Conservation (phyloP, 805 yeast species). For the Hermanozyma aechmeae region DNA sequence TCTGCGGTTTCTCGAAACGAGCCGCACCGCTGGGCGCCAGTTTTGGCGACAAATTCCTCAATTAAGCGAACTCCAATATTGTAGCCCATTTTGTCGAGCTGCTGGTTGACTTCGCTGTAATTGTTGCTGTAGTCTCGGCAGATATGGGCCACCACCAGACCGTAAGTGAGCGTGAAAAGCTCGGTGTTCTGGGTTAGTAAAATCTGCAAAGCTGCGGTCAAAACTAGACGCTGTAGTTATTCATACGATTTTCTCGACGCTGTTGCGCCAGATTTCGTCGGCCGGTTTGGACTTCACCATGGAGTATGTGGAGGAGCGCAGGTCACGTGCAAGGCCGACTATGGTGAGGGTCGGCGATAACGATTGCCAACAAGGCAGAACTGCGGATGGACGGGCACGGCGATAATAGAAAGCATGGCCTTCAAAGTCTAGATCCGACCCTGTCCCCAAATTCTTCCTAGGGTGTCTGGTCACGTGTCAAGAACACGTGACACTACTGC, state of each 20-base stretch:
- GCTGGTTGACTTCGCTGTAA: slow-evolving; percentile 70
- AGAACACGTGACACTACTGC: too few species aligned
- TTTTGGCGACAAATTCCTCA: slow-evolving; percentile 85
- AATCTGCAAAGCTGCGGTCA: not conserved
- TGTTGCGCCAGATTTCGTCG: slow-evolving; percentile 88
- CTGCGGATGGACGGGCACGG: too few species aligned
- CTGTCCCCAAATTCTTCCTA: too few species aligned
- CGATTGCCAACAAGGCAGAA: too few species aligned
- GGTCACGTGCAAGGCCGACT: too few species aligned
- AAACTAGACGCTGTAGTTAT: not conserved
- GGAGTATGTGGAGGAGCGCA: too few species aligned
- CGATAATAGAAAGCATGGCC: too few species aligned
- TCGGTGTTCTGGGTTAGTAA: slow-evolving; percentile 60
- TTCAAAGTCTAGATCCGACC: too few species aligned
- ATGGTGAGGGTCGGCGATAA: too few species aligned
- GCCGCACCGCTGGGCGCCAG: slow-evolving; percentile 77
- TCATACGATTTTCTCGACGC: slow-evolving; percentile 75
- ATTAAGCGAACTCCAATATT: slow-evolving; percentile 85
- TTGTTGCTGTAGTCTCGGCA: slow-evolving; percentile 76
- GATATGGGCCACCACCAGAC: slow-evolving; percentile 84
- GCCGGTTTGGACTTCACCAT: slow-evolving; percentile 33
- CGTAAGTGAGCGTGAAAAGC: slow-evolving; percentile 89
- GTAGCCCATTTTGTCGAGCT: slow-evolving; percentile 89
- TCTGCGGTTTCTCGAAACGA: slow-evolving; percentile 83
- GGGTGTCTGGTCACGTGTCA: too few species aligned